Base-by-base conservation (phyloP, 1,284 basidiomycete genomes). In the Papiliotrema flavescens region DNA sequence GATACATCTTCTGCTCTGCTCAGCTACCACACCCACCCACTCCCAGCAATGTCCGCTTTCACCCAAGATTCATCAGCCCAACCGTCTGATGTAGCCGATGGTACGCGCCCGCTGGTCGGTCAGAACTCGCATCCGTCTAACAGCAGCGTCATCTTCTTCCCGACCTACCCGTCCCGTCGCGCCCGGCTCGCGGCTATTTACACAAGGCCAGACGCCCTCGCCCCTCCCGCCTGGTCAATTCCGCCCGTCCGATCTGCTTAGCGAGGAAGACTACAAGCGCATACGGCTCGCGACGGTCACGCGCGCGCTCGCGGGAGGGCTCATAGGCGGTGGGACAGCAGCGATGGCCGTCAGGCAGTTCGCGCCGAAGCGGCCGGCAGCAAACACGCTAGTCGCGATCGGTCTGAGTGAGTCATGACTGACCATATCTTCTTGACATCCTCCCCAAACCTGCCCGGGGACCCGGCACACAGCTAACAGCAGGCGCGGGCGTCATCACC, bases 211-310 rank as follows among this genome's bases (percentile, higher is more conserved):
- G 17, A 40, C 39, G 39, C 39, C 20, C 39, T 6, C 39, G 15
- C 39, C 39, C 6, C 39, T 20, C 20, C 39, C 15, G 23, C 45
- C 45, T 32, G 45, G n/a, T 19, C 17, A 19, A 4, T 28, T 48
- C 34, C 19, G 23, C 3, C 52, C 52, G 3, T 53, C 52, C 28
- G 52, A 53, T 35, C 23, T 53, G 19, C 23, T 53, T 8, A 48
- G 36, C 13, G 35, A 22, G 26, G 52, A 53, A 19, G 52, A 53
- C 41, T 53, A 53, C 46, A 53, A 35, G 45, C 41, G 39, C 14
- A 23, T 53, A 24, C 45, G 52, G 19, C 41, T 19, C 28, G 23
- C 17, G 15, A 36, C 52, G 24, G 42, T 46, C 2, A 41, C 24
- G 28, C 28, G 39, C 15, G 15, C 42, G 7, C 11, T 47, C 2